Evolutionary conservation across 139 green algal genomes (phyloP), one percentile per base, ranked within the genome.

Genomic region (Haematococcus lacustris): DNA sequence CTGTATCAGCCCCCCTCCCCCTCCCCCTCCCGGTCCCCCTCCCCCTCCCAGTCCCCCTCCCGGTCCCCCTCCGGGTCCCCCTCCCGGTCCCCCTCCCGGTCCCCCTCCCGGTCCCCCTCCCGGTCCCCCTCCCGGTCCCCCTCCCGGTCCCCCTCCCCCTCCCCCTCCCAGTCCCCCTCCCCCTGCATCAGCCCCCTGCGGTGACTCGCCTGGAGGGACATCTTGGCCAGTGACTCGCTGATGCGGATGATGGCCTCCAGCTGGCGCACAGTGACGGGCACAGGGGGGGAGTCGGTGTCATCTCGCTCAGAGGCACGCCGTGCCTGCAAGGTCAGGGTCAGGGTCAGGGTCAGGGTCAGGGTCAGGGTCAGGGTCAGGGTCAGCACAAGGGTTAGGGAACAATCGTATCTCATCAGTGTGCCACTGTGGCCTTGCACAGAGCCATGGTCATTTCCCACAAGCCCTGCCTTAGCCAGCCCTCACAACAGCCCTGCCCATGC

Each of bases 161-260:
- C n/a, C n/a, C n/a, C n/a, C n/a, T n/a, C n/a, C n/a, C n/a, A n/a
- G n/a, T n/a, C n/a, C n/a, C n/a, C n/a, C n/a, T n/a, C n/a, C n/a
- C n/a, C n/a, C n/a, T n/a, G n/a, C n/a, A n/a, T n/a, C n/a, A n/a
- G n/a, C n/a, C n/a, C n/a, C n/a, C n/a, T n/a, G n/a, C 21, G 4
- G 13, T 30, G 53, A 32, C 63, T 28, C 51, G 69, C 69, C 75
- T 76, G 79, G 75, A 98, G 83, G 69, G 85, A 69, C 95, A 99
- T 98, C 69, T 90, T 89, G 13, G 95, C 95, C 51, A 98, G 83
- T 2, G 83, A 84, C 86, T 99, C 95, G 34, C 78, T 83, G 68
- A 99, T 88, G 61, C 95, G 90, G n/a, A 98, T 86, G 34, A 99
- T 84, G 4, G 95, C 95, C 86, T 99, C 95, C 70, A 99, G 88